phyloP scores from a whole-genome alignment of 2,329 filamentous ascomycete genomes.

The Calonectria pauciramosa region DNA sequence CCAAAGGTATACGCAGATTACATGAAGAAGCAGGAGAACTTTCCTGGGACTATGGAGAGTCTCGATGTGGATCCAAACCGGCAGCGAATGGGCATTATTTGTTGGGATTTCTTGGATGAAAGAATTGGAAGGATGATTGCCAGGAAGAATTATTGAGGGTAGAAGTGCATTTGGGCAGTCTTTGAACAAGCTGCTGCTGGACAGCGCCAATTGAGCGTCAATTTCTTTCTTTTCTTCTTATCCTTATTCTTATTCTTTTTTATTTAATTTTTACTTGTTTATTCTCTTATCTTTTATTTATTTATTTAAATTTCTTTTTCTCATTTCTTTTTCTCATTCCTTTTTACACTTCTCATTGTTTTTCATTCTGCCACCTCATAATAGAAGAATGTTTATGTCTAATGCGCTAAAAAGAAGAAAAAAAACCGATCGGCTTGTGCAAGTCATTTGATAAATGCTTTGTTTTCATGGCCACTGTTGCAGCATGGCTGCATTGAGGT shows the following conservation, averaged over 20 bases:
- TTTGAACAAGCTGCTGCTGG: not conserved
- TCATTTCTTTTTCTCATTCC: no score
- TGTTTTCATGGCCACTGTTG: not conserved
- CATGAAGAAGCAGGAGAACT: not conserved
- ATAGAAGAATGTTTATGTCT: not conserved
- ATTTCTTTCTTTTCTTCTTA: not conserved
- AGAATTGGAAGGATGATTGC: not conserved
- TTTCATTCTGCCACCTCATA: no score
- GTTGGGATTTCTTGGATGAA: not conserved
- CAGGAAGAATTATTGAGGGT: not conserved
- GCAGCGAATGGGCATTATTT: not conserved
- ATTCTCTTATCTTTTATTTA: no score
- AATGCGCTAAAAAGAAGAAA: not conserved
- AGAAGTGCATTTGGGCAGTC: not conserved
- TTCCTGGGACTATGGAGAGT: not conserved
- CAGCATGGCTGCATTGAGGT: not conserved
- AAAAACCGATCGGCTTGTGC: not conserved
- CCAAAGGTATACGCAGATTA: not conserved
- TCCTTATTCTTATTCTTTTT: not conserved
- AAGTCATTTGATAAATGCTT: not conserved
- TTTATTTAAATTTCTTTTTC: no score
- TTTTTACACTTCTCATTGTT: no score
- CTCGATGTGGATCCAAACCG: not conserved
- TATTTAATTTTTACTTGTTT: no score
- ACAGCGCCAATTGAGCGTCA: not conserved